These are phyloP conservation scores for Amanita rubescens DNA, from an alignment of 768 basidiomycete genomes.

Conservation along the genomic window DNA sequence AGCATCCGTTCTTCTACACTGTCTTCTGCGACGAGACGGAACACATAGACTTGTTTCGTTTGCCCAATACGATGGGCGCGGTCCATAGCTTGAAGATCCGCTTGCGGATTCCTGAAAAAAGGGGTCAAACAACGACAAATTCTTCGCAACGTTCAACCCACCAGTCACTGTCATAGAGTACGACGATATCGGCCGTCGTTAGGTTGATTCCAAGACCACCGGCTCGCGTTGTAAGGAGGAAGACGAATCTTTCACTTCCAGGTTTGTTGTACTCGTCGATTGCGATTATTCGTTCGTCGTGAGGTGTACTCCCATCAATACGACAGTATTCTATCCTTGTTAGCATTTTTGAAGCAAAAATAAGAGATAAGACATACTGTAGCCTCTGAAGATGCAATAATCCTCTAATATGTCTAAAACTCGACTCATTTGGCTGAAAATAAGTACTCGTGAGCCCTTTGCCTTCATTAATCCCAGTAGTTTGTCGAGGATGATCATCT, in stretches of 20 bases:
- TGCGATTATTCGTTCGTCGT: constrained; percentile 90
- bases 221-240: constrained; percentile 92
- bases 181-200: constrained; percentile 90
- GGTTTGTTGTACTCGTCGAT: constrained; percentile 99
- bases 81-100: constrained; percentile 98
- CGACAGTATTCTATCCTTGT: constrained; percentile 76
- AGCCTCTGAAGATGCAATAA: constrained; percentile 87
- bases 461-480: constrained; percentile 79
- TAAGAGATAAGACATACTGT: constrained; percentile 50
- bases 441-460: constrained; percentile 91
- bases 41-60: constrained; percentile 96
- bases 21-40: constrained; percentile 93
- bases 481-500: constrained; percentile 97
- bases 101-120: constrained; percentile 87
- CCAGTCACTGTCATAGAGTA: constrained; percentile 97
- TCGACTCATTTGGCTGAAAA: constrained; percentile 99
- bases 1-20: constrained; percentile 95
- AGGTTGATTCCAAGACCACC: constrained; percentile 97
- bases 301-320: constrained; percentile 92
- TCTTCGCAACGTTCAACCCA: constrained; percentile 22
- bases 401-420: constrained; percentile 97
- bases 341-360: constrained; percentile 3
- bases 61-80: constrained; percentile 95
- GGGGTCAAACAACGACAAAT: background rate
- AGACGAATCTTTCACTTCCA: constrained; percentile 91